phyloP scores from a whole-genome alignment of 306 rosid genomes.

The Gillenia trifoliata region DNA sequence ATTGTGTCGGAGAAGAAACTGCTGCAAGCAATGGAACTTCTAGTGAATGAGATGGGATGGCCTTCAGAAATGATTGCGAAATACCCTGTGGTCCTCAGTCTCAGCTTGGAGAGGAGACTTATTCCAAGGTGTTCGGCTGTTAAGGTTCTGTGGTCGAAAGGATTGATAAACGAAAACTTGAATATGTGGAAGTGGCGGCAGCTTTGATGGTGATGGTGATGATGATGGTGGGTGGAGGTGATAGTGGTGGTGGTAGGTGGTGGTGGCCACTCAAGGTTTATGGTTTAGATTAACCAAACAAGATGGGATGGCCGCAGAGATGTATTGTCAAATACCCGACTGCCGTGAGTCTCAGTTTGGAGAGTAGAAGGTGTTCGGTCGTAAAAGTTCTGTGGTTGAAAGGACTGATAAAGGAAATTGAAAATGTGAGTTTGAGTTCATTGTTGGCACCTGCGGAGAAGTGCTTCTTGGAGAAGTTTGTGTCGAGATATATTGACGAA shows the following conservation, averaged over 20 bases:
- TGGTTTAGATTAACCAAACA: constrained; percentile 25
- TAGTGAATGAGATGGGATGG: constrained; percentile 29
- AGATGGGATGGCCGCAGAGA: constrained; percentile 22
- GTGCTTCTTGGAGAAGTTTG: constrained; percentile 19
- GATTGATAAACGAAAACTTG: constrained; percentile 7
- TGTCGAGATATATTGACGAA: not conserved
- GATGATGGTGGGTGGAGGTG: too few relatives aligned
- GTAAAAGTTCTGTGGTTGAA: constrained; percentile 15
- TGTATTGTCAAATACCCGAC: constrained; percentile 2
- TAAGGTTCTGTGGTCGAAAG: constrained; percentile 19
- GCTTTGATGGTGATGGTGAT: too few relatives aligned
- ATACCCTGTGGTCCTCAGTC: not conserved
- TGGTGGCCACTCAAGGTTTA: too few relatives aligned
- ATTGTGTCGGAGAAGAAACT: constrained; percentile 26
- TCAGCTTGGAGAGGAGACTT: constrained; percentile 35
- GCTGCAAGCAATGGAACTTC: constrained; percentile 22
- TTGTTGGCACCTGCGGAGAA: not conserved
- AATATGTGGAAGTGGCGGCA: not conserved
- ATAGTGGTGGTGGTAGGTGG: too few relatives aligned
- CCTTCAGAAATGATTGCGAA: constrained; percentile 10
- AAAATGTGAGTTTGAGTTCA: not conserved
- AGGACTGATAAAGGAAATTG: constrained; percentile 7
- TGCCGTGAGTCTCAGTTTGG: constrained; percentile 17
- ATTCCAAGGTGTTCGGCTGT: constrained; percentile 31
- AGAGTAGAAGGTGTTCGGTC: constrained; percentile 33